Evolutionary conservation across 345 rosid genomes (phyloP).

Genomic region (Litchi chinensis): DNA sequence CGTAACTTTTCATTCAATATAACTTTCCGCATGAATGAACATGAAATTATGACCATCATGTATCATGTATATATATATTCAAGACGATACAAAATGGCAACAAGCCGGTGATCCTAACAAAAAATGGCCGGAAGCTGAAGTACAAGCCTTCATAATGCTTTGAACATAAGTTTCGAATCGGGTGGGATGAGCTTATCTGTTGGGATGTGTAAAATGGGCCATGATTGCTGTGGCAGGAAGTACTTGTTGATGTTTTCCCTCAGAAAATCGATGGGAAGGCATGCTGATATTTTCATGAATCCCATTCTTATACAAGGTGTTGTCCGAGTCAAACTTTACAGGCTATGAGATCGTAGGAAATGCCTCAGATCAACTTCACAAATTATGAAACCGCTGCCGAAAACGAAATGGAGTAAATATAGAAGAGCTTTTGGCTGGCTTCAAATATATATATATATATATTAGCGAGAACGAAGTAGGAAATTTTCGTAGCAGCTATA

Average conservation of each 20-base stretch:
- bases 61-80: not conserved
- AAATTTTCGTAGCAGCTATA: too few relatives aligned
- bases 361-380: too few relatives aligned
- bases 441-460: too few relatives aligned
- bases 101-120: conserved; percentile 32
- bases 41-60: too few relatives aligned
- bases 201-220: conserved; percentile 55
- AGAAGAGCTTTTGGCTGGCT: too few relatives aligned
- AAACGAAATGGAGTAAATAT: too few relatives aligned
- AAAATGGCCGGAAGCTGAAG: conserved; percentile 83
- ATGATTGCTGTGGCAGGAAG: conserved; percentile 52
- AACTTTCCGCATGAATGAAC: too few relatives aligned
- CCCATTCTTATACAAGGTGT: too few relatives aligned
- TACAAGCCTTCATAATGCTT: conserved; percentile 60
- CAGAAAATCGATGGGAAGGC: conserved; percentile 53
- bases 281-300: conserved; percentile 49
- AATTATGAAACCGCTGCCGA: too few relatives aligned
- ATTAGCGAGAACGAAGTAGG: not conserved
- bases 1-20: too few relatives aligned
- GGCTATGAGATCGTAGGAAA: too few relatives aligned
- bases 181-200: conserved; percentile 76
- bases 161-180: conserved; percentile 42
- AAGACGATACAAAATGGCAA: conserved; percentile 34
- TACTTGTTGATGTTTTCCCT: conserved; percentile 24
- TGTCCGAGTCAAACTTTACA: too few relatives aligned